A percentile compares a stretch with the other conserved stretches of the same genome.
Conservation (phyloP, 805 yeast genomes). For the Lachancea thermotolerans region DNA sequence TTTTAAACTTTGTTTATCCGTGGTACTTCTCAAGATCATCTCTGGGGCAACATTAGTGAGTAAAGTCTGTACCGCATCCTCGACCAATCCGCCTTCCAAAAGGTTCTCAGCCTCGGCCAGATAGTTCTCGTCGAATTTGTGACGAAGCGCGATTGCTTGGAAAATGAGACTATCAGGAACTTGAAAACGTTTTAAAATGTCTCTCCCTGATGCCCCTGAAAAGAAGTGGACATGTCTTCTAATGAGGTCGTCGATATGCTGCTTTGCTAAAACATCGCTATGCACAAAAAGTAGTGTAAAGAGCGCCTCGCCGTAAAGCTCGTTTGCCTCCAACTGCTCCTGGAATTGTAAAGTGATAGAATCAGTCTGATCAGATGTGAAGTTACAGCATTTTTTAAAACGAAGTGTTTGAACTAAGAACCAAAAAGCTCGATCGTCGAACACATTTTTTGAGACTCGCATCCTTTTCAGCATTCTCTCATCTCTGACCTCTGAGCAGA, state of each 20-base stretch:
- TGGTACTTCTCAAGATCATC: slow-evolving; percentile 41
- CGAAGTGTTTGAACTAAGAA: slow-evolving; percentile 40
- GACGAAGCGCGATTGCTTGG: slow-evolving; percentile 55
- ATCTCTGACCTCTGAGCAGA: slow-evolving; percentile 17
- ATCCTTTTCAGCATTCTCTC: slow-evolving; percentile 10
- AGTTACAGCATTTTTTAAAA: slow-evolving; percentile 22
- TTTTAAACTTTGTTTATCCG: slow-evolving; percentile 32
- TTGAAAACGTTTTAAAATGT: slow-evolving; percentile 35
- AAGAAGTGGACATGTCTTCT: slow-evolving; percentile 22
- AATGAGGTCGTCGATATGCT: slow-evolving; percentile 32
- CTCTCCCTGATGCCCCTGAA: slow-evolving; percentile 3
- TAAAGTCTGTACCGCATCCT: slow-evolving; percentile 57
- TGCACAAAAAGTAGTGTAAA: slow-evolving; percentile 54
- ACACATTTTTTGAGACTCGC: slow-evolving; percentile 11
- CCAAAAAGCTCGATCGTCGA: slow-evolving; percentile 46
- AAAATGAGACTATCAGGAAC: slow-evolving; percentile 45
- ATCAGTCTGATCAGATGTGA: slow-evolving; percentile 32
- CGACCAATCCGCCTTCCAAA: slow-evolving; percentile 51
- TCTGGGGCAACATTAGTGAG: slow-evolving; percentile 63
- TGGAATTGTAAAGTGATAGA: slow-evolving; percentile 40
- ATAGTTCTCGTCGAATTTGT: slow-evolving; percentile 43
- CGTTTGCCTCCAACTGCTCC: slow-evolving; percentile 41
- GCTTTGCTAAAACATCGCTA: slow-evolving; percentile 40
- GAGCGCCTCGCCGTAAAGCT: slow-evolving; percentile 51
- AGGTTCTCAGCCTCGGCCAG: slow-evolving; percentile 56